Evolutionary conservation across 2,329 filamentous ascomycete species (phyloP).

Genomic region (Diplodia corticola): DNA sequence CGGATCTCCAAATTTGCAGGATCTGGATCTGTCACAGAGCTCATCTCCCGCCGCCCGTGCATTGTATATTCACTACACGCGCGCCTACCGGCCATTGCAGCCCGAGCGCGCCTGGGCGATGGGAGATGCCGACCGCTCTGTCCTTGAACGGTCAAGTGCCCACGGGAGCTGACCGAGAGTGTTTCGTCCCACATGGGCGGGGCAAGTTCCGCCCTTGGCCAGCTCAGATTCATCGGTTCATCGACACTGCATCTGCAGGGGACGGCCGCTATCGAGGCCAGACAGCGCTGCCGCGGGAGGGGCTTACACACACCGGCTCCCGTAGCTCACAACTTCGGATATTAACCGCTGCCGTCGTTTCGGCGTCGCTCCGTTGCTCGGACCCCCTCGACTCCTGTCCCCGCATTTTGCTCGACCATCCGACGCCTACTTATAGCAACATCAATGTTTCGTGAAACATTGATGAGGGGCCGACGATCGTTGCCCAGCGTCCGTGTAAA

Average conservation of each 20-base stretch:
- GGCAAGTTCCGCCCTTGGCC: background rate
- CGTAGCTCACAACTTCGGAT: constrained; percentile 3
- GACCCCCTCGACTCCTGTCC: background rate
- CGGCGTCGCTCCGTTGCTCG: background rate
- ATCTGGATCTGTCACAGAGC: constrained; percentile 15
- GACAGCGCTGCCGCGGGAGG: background rate
- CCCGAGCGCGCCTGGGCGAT: background rate
- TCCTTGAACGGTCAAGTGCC: background rate
- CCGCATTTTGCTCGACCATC: background rate
- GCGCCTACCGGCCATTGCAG: no score
- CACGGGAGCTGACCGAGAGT: background rate
- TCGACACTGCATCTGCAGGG: background rate
- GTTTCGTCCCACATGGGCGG: background rate
- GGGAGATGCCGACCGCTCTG: constrained; percentile 5
- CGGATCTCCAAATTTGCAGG: constrained; percentile 15
- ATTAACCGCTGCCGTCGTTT: background rate
- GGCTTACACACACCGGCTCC: background rate
- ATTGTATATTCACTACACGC: background rate
- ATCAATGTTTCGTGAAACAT: background rate
- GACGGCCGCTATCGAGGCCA: background rate
- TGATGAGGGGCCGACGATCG: background rate
- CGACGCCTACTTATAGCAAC: constrained; percentile 12
- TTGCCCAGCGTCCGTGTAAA: constrained; percentile 1
- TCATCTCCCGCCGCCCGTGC: constrained; percentile 9
- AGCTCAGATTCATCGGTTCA: background rate